Percentiles rank a stretch among this genome's conserved stretches.
Conservation (phyloP, 2,329 filamentous ascomycete genomes). For the Mycosphaerella arachidis region DNA sequence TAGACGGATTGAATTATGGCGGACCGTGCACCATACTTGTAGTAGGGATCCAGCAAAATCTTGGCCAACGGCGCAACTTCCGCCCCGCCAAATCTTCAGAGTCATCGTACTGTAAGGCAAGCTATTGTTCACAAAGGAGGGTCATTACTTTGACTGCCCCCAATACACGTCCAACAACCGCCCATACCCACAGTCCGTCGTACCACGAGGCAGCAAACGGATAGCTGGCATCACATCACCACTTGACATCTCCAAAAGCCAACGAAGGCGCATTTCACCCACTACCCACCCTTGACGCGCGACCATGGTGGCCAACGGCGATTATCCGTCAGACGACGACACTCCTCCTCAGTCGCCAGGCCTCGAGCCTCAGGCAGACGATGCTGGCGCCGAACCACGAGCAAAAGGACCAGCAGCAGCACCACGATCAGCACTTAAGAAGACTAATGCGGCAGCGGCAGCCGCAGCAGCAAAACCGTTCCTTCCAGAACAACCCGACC, state of each 20-base stretch:
- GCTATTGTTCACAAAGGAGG: neutral
- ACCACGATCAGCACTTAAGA: conserved; percentile 82
- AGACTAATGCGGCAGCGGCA: conserved; percentile 55
- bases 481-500: conserved; percentile 87
- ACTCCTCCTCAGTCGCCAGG: conserved; percentile 53
- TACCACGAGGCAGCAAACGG: neutral
- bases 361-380: conserved; percentile 55
- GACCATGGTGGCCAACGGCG: conserved; percentile 54
- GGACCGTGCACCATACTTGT: too few relatives aligned
- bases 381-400: conserved; percentile 57
- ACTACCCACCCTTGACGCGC: conserved; percentile 17
- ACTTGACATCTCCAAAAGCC: neutral
- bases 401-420: conserved; percentile 57
- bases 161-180: neutral
- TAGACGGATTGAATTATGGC: too few relatives aligned
- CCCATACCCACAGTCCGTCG: neutral
- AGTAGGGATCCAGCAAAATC: neutral
- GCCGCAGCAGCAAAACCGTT: conserved; percentile 57
- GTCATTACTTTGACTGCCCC: neutral
- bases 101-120: neutral
- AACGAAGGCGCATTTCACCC: neutral
- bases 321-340: conserved; percentile 48
- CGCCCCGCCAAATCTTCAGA: neutral
- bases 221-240: too few relatives aligned
- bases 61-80: neutral